Conservation (phyloP, 1,284 basidiomycete genomes). For the Cerioporus squamosus region DNA sequence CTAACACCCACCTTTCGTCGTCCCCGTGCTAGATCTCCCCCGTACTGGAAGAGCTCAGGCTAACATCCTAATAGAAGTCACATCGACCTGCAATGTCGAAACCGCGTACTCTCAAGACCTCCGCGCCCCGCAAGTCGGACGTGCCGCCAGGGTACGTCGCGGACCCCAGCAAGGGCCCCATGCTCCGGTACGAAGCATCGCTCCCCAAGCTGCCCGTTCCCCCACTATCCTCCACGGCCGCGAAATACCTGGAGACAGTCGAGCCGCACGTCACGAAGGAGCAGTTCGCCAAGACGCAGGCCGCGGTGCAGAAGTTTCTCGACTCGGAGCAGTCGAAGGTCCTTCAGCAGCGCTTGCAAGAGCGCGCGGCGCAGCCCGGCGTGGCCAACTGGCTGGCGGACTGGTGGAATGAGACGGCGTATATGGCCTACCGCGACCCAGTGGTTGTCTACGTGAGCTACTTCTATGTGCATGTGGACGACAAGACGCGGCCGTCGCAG, state of each 20-base stretch:
- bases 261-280: constrained; percentile 72
- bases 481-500: constrained; percentile 57
- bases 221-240: constrained; percentile 75
- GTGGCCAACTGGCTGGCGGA: constrained; percentile 88
- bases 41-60: no score
- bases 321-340: constrained; percentile 70
- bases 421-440: constrained; percentile 86
- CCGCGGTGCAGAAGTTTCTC: constrained; percentile 73
- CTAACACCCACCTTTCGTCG: no score
- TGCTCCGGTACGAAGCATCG: constrained; percentile 81
- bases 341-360: constrained; percentile 83
- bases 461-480: constrained; percentile 90
- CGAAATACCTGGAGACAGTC: constrained; percentile 87
- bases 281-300: constrained; percentile 64
- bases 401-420: constrained; percentile 98
- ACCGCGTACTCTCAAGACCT: constrained; percentile 38
- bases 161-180: constrained; percentile 60
- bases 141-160: constrained; percentile 47
- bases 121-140: constrained; percentile 35
- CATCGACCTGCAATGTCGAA: constrained; percentile 36
- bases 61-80: constrained; percentile 13
- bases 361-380: constrained; percentile 66
- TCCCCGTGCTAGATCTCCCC: no score
- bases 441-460: constrained; percentile 96
- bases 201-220: constrained; percentile 89